Percentiles rank a stretch among this genome's conserved stretches.
Evolutionary conservation across 2,329 filamentous ascomycete species (phyloP).

Genomic region (Sporothrix dimorphospora): DNA sequence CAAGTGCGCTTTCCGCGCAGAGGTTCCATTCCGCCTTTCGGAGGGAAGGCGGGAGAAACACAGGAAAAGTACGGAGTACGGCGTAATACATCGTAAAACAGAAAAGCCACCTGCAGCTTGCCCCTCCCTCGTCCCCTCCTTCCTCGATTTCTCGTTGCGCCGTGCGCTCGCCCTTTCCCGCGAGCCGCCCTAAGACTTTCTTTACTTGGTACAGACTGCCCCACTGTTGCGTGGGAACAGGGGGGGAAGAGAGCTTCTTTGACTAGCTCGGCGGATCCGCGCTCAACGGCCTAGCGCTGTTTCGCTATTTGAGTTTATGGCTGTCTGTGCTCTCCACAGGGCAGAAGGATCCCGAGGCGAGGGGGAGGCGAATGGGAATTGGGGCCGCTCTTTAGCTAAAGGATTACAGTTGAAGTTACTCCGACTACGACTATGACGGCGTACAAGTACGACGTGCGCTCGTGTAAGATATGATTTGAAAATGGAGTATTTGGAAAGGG

Average conservation of each 20-base stretch:
- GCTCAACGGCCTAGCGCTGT: conserved; percentile 17
- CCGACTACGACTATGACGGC: not conserved
- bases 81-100: not conserved
- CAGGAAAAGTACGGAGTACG: no score
- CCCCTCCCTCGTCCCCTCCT: not conserved
- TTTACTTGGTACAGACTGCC: conserved; percentile 11
- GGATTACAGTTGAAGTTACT: conserved; percentile 1
- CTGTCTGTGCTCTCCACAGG: not conserved
- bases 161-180: not conserved
- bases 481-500: not conserved
- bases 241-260: conserved; percentile 10
- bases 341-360: not conserved
- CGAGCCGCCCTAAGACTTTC: not conserved
- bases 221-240: conserved; percentile 17
- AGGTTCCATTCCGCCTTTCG: conserved; percentile 14
- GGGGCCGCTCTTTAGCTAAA: not conserved
- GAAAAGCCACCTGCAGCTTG: not conserved
- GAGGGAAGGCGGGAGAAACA: not conserved
- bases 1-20: not conserved
- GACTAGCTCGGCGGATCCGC: conserved; percentile 9
- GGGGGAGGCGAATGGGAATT: not conserved
- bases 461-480: not conserved
- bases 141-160: not conserved
- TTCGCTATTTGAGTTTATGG: conserved; percentile 25
- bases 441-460: not conserved